phyloP scores from a whole-genome alignment of 1,284 basidiomycete genomes.

The Ustilago vetiveriae region DNA sequence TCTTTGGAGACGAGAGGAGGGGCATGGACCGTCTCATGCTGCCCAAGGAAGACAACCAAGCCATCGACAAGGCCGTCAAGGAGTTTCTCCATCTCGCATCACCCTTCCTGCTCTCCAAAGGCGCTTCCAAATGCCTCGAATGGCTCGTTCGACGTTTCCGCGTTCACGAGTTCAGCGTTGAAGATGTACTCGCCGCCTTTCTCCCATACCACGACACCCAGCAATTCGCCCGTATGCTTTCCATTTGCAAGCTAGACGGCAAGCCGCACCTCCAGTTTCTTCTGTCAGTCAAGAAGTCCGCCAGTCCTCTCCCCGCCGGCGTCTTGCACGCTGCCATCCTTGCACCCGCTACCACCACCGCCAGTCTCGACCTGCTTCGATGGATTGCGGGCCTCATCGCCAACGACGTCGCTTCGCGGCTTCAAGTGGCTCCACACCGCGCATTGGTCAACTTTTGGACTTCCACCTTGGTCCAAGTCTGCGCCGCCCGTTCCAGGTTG shows the following conservation, averaged over 20 bases:
- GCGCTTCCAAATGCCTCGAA: slow-evolving; percentile 87
- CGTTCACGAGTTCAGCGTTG: slow-evolving; percentile 91
- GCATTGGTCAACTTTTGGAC: slow-evolving; percentile 85
- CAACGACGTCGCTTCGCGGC: slow-evolving; percentile 68
- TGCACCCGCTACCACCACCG: slow-evolving; percentile 60
- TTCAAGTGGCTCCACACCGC: slow-evolving; percentile 74
- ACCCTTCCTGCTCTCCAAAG: slow-evolving; percentile 81
- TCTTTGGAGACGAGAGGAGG: slow-evolving; percentile 87
- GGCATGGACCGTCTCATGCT: slow-evolving; percentile 83
- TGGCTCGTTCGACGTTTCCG: slow-evolving; percentile 96
- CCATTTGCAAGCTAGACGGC: slow-evolving; percentile 74
- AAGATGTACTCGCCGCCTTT: slow-evolving; percentile 82
- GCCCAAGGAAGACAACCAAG: slow-evolving; percentile 74
- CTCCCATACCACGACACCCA: slow-evolving; percentile 94
- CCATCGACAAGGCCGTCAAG: slow-evolving; percentile 74
- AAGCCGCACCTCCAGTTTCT: slow-evolving; percentile 57
- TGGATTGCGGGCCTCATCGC: slow-evolving; percentile 75
- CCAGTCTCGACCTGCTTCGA: slow-evolving; percentile 75
- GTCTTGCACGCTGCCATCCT: slow-evolving; percentile 57
- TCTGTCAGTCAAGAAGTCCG: slow-evolving; percentile 53
- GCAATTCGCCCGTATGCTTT: slow-evolving; percentile 92
- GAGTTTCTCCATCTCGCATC: slow-evolving; percentile 79
- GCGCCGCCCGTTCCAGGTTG: slow-evolving; percentile 44
- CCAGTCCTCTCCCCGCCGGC: slow-evolving; percentile 54
- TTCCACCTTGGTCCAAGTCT: slow-evolving; percentile 80